Base-by-base conservation (phyloP, 768 basidiomycete species). In the Mycena maculata region DNA sequence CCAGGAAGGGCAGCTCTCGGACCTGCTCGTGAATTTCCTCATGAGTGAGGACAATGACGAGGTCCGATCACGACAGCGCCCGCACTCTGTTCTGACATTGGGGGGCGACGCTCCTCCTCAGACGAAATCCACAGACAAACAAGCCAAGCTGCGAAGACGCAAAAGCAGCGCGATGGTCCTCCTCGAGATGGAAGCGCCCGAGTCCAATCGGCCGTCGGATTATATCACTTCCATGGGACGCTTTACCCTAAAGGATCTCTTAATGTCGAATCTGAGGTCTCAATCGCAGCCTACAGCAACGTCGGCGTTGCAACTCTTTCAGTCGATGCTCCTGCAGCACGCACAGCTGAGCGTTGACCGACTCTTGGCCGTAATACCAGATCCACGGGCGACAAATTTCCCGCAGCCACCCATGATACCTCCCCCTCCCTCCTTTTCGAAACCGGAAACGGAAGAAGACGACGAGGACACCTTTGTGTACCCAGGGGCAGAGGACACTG, bases 121-220 rank as follows among this genome's bases (percentile, higher is more conserved):
- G 44, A 72, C 80, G 49, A 78, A 69, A 63, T 75, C 76, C 2
- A 68, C 76, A 16, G 83, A 84, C 68, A 84, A 79, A 57, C 79
- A 83, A 25, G 78, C 74, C 45, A 90, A 86, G 72, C 75, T 83
- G 31, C 82, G 85, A 58, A 82, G 88, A 49, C 85, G 92, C 62
- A 94, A 94, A 77, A 96, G 94, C 70, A 94, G 92, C 53, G 95
- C 95, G 1, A 94, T 97, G 92, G 81, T 87, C n/a, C 81, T 95
- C n/a, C 80, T 98, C 56, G 92, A 95, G 75, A 88, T 93, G 84
- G 90, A 94, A 75, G 90, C 90, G 2, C 91, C 92, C 1, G 88
- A 88, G 16, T 88, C 92, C 18, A 83, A 87, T 61, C 87, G 85
- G 65, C 88, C 84, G 57, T 89, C 93, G 1, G 90, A 89, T 69